Evolutionary conservation across 768 basidiomycete species (phyloP).

Genomic region (Termitomyces bulborhizus): DNA sequence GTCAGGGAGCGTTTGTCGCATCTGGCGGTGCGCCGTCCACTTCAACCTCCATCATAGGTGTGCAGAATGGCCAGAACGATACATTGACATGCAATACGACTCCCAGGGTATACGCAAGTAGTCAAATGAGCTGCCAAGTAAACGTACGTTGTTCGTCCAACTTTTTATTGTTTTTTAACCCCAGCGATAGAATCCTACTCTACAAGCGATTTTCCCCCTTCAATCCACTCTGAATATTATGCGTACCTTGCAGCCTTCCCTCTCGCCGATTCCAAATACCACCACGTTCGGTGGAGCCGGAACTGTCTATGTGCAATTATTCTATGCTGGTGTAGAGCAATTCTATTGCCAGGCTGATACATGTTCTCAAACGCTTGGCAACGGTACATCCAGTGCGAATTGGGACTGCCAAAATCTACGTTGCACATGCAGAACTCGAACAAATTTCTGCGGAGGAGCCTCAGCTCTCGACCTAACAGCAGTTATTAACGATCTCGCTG

Average conservation of each 20-base stretch:
- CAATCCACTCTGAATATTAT: constrained; percentile 71
- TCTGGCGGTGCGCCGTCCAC: constrained; percentile 28
- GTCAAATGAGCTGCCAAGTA: constrained; percentile 83
- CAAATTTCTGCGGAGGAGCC: constrained; percentile 70
- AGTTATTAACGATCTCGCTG: constrained; percentile 60
- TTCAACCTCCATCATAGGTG: constrained; percentile 19
- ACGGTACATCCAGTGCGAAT: constrained; percentile 32
- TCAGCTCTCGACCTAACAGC: constrained; percentile 41
- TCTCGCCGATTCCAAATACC: constrained; percentile 62
- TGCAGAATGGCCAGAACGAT: constrained; percentile 40
- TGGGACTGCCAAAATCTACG: constrained; percentile 72
- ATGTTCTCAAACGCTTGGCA: constrained; percentile 56
- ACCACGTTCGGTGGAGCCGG: constrained; percentile 52
- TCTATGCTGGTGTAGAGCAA: constrained; percentile 80
- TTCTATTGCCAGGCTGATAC: constrained; percentile 76
- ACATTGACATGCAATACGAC: constrained; percentile 68
- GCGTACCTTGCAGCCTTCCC: constrained; percentile 61
- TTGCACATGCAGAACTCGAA: constrained; percentile 66
- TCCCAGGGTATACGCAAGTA: constrained; percentile 68
- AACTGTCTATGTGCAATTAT: constrained; percentile 61
- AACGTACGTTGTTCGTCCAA: constrained; percentile 46
- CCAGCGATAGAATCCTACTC: constrained; percentile 65
- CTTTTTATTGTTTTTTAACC: neutral
- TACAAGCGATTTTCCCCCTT: constrained; percentile 72
- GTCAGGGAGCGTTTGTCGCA: constrained; percentile 55